Evolutionary conservation across 108 stramenopile genomes (phyloP), one percentile per base, ranked within the genome.

Genomic region (Schizochytrium sp.): DNA sequence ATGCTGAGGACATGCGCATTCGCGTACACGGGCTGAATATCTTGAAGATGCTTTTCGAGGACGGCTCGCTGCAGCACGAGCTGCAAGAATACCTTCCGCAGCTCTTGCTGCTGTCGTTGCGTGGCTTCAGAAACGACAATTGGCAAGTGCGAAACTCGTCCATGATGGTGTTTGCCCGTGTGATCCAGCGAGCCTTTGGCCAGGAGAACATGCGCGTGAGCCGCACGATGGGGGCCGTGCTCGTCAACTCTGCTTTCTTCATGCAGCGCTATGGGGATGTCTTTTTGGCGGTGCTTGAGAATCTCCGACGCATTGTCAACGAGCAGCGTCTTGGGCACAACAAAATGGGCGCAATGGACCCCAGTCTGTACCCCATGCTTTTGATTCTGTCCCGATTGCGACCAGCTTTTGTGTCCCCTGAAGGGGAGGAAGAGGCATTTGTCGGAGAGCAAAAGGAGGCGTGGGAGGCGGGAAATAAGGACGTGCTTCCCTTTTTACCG

Each of bases 111-210:
- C 23, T 83, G 45, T 47, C 76, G n/a, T 12, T 83, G 23, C 48
- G 51, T 16, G 76, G 76, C 51, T 83, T 83, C 5, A 43, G 76
- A 0, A n/a, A 19, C 0, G 76, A 47, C 14, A 23, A 47, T 12
- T 83, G 76, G 76, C 76, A 83, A 34, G 76, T 83, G n/a, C 76
- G 76, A 12, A 83, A 83, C 76, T 83, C 76, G 0, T 83, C 76
- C 76, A 83, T 83, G 76, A 83, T 83, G 76, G 51, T 83, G 45
- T 83, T 83, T 34, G 76, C 76, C 6, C 76, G 51, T 6, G 48
- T 83, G 18, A 53, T 83, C n/a, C 76, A 53, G 45, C 19, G 76
- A 23, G 76, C 51, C 51, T 69, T 69, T 41, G 63, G 63, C 14
- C 63, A 69, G 41, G 63, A 69, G 41, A 69, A 69, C 63, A 69